These are phyloP conservation scores for Powellomyces hirtus DNA, from an alignment of 192 early-diverging fungal genomes.

Conservation along the genomic window DNA sequence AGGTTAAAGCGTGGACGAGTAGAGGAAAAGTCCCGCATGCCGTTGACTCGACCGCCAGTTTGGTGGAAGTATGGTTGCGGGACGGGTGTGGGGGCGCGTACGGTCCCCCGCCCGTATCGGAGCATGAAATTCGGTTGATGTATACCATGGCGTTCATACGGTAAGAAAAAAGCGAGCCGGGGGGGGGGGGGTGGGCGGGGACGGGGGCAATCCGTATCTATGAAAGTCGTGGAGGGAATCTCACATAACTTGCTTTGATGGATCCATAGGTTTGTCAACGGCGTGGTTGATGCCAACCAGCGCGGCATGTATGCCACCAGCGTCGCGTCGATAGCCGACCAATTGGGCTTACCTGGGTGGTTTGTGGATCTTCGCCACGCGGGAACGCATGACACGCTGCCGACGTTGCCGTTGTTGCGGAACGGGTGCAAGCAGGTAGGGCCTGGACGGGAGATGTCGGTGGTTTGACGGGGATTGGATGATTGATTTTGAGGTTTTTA, in stretches of 20 bases:
- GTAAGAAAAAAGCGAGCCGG: slow-evolving; percentile 12
- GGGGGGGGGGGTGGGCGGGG: too few species aligned
- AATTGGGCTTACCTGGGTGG: slow-evolving; percentile 54
- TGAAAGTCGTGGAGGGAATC: too few species aligned
- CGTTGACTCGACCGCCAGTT: slow-evolving; percentile 60
- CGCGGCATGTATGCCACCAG: slow-evolving; percentile 46
- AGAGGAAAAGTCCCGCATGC: slow-evolving; percentile 68
- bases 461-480: slow-evolving; percentile 5
- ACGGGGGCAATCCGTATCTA: too few species aligned
- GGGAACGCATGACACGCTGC: slow-evolving; percentile 54
- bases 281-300: slow-evolving; percentile 51
- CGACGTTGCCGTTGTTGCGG: slow-evolving; percentile 39
- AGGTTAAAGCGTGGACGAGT: slow-evolving; percentile 71
- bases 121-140: slow-evolving; percentile 49
- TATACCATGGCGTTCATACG: slow-evolving; percentile 53
- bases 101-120: slow-evolving; percentile 23
- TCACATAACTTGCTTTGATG: background rate
- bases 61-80: slow-evolving; percentile 59
- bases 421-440: slow-evolving; percentile 40
- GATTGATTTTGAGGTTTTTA: too few species aligned
- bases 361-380: slow-evolving; percentile 59
- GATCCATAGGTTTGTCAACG: slow-evolving; percentile 54
- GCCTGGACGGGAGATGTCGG: background rate
- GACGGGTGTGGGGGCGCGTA: slow-evolving; percentile 38
- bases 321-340: slow-evolving; percentile 46